Percentiles rank a stretch among this genome's conserved stretches.
phyloP scores from a whole-genome alignment of 441 rosid species.

The Erysimum cheiri region DNA sequence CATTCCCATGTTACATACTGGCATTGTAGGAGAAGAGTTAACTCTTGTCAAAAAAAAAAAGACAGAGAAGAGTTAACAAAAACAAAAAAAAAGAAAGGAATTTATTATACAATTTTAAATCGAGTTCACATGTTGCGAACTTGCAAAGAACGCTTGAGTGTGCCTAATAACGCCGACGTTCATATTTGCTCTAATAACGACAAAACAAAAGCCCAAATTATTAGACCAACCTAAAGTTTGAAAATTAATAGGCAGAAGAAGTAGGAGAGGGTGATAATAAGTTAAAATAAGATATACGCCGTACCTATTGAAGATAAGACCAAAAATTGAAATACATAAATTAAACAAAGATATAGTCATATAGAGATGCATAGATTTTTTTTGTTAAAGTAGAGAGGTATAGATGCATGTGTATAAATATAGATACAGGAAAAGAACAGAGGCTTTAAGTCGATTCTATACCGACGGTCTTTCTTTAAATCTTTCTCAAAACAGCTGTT shows the following conservation, averaged over 20 bases:
- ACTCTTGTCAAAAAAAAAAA: background rate
- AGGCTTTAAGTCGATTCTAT: slow-evolving; percentile 12
- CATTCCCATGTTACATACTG: slow-evolving; percentile 39
- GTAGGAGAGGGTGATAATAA: slow-evolving; percentile 32
- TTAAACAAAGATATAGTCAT: slow-evolving; percentile 1
- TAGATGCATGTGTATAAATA: slow-evolving; percentile 41
- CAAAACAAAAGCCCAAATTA: slow-evolving; percentile 37
- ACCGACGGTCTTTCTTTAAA: background rate
- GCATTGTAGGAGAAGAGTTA: slow-evolving; percentile 32
- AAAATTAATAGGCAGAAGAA: slow-evolving; percentile 32
- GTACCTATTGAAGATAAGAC: slow-evolving; percentile 45
- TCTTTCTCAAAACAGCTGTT: slow-evolving; percentile 21
- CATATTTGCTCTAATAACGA: slow-evolving; percentile 33
- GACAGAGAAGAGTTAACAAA: background rate
- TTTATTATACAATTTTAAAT: slow-evolving; percentile 11
- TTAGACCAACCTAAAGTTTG: slow-evolving; percentile 40
- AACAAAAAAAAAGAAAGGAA: background rate
- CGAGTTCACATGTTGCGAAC: slow-evolving; percentile 34
- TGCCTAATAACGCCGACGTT: slow-evolving; percentile 34
- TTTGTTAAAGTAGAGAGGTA: background rate
- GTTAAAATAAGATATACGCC: slow-evolving; percentile 34
- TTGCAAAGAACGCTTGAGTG: slow-evolving; percentile 27
- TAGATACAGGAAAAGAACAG: background rate
- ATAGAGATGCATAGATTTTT: slow-evolving; percentile 6
- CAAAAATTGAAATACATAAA: slow-evolving; percentile 33